A percentile compares a stretch with the other conserved stretches of the same genome.
Conservation (phyloP, 108 stramenopile genomes). For the Nitzschia palea region DNA sequence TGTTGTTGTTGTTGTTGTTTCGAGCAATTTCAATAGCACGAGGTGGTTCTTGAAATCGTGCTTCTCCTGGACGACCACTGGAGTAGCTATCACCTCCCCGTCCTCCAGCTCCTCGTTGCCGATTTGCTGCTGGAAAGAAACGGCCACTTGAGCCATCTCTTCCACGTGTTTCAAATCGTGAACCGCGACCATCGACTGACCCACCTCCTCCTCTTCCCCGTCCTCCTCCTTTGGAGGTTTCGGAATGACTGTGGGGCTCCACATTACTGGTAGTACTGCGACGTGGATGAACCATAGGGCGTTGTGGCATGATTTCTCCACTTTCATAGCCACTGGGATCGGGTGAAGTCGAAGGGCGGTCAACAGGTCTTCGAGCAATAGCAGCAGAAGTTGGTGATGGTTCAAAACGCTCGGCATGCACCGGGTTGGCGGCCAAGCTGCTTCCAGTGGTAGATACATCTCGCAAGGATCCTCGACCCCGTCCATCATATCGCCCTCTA, state of each 20-base stretch:
- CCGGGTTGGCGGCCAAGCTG: background rate
- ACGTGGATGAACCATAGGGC: constrained; percentile 13
- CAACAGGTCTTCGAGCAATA: background rate
- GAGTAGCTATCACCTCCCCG: background rate
- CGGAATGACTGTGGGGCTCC: too few species aligned
- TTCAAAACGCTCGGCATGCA: constrained; percentile 5
- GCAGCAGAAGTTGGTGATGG: background rate
- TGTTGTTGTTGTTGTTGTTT: too few species aligned
- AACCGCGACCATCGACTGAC: background rate
- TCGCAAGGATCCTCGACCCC: constrained; percentile 10
- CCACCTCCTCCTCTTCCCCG: background rate
- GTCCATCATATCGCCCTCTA: constrained; percentile 17
- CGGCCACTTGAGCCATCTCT: too few species aligned
- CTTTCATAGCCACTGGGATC: constrained; percentile 30
- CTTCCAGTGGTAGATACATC: background rate
- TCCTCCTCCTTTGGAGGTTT: too few species aligned
- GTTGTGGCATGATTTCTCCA: constrained; percentile 27
- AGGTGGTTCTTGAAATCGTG: background rate
- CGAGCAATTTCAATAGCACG: too few species aligned
- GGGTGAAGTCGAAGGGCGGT: constrained; percentile 2
- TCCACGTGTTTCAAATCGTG: background rate
- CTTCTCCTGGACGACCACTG: background rate
- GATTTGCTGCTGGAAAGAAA: too few species aligned
- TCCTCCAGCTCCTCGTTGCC: background rate
- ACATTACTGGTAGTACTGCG: background rate